Evolutionary conservation across 495 filamentous ascomycete species (phyloP).

Genomic region (Neurospora pannonica): DNA sequence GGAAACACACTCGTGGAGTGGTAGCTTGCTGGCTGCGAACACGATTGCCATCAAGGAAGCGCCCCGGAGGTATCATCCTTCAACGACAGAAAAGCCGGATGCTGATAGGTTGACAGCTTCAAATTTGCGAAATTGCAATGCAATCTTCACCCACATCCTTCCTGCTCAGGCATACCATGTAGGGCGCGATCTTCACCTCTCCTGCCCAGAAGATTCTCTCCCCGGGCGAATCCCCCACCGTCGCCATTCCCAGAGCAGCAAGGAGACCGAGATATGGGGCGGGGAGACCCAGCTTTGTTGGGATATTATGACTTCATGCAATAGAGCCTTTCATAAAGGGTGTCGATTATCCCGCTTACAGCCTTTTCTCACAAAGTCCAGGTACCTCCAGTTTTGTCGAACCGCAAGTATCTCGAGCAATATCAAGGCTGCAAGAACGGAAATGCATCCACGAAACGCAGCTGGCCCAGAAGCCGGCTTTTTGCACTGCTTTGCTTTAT

Average conservation of each 20-base stretch:
- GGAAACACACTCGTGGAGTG: background rate
- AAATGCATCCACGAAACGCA: background rate
- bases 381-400: background rate
- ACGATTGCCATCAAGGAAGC: background rate
- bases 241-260: background rate
- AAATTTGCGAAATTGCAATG: background rate
- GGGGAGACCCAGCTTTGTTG: background rate
- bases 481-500: background rate
- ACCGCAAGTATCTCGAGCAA: background rate
- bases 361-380: too few relatives aligned
- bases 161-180: background rate
- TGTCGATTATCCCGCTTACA: background rate
- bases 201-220: background rate
- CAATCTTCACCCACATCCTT: background rate
- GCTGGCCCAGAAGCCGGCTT: background rate
- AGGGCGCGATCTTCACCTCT: background rate
- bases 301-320: slow-evolving; percentile 1
- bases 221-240: background rate
- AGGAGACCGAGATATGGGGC: background rate
- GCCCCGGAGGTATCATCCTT: background rate
- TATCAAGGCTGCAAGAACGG: background rate
- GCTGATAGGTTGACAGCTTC: background rate
- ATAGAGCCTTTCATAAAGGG: background rate
- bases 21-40: background rate
- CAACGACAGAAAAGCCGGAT: background rate